phyloP scores from a whole-genome alignment of 495 filamentous ascomycete genomes.

The Lineolata rhizophorae region DNA sequence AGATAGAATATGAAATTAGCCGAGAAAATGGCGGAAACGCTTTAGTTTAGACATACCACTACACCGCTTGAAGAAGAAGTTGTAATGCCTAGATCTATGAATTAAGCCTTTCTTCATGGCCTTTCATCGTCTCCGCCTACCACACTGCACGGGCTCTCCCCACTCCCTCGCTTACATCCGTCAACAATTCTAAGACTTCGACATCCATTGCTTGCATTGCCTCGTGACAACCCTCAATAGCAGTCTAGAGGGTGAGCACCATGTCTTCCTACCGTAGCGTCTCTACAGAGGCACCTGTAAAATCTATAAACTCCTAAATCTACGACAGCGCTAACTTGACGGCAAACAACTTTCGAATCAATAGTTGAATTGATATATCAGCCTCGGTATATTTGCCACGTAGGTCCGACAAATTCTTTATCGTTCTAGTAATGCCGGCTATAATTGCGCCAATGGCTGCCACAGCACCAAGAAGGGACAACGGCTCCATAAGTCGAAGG shows the following conservation, averaged over 20 bases:
- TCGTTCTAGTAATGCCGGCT: conserved; percentile 15
- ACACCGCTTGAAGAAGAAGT: conserved; percentile 22
- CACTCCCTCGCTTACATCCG: too few species aligned
- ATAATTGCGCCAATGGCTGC: conserved; percentile 6
- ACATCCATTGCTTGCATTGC: conserved; percentile 21
- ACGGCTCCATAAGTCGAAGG: conserved; percentile 4
- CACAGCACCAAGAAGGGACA: conserved; percentile 6
- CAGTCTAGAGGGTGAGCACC: conserved; percentile 16
- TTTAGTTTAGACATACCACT: too few species aligned
- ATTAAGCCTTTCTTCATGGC: conserved; percentile 20
- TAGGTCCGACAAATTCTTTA: conserved; percentile 17
- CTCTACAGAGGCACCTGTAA: conserved; percentile 15
- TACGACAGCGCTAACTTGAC: conserved; percentile 21
- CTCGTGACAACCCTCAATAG: conserved; percentile 21
- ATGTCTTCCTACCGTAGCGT: conserved; percentile 13
- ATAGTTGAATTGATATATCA: conserved; percentile 21
- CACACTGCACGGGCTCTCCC: too few species aligned
- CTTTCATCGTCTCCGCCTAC: conserved; percentile 24
- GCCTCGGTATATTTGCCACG: conserved; percentile 21
- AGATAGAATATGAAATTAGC: too few species aligned
- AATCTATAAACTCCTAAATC: conserved; percentile 23
- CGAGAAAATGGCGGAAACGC: too few species aligned
- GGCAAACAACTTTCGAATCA: conserved; percentile 21
- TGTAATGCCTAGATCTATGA: conserved; percentile 23
- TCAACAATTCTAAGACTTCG: conserved; percentile 19